phyloP scores from a whole-genome alignment of 768 basidiomycete species.

The Lactifluus piperatus region DNA sequence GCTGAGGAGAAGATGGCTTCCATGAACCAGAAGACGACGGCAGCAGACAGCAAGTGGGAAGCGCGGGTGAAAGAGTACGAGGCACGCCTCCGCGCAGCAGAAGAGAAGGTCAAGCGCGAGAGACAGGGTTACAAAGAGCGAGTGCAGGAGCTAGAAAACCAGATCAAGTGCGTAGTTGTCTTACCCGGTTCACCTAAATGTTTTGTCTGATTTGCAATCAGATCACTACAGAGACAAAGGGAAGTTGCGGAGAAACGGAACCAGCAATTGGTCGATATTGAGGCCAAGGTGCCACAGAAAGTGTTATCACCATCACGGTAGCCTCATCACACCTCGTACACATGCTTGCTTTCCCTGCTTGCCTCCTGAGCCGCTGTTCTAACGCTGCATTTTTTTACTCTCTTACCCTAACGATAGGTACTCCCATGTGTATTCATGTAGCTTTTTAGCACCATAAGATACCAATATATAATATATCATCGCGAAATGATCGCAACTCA shows the following conservation, averaged over 20 bases:
- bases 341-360: not conserved
- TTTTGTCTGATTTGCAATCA: slow-evolving; percentile 26
- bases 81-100: slow-evolving; percentile 64
- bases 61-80: slow-evolving; percentile 93
- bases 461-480: slow-evolving; percentile 9
- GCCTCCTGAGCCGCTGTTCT: not conserved
- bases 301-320: slow-evolving; percentile 10
- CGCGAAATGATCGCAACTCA: not conserved
- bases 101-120: slow-evolving; percentile 90
- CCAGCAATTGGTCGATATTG: slow-evolving; percentile 46
- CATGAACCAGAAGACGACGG: slow-evolving; percentile 61
- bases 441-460: slow-evolving; percentile 2
- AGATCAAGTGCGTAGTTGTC: slow-evolving; percentile 45
- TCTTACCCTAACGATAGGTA: not conserved
- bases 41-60: slow-evolving; percentile 86
- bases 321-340: not conserved
- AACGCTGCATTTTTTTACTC: not conserved
- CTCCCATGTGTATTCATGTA: slow-evolving; percentile 11
- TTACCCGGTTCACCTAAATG: not conserved
- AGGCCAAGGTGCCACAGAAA: slow-evolving; percentile 19
- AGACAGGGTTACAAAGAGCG: slow-evolving; percentile 91
- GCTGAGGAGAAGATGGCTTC: slow-evolving; percentile 78
- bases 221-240: slow-evolving; percentile 68
- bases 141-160: slow-evolving; percentile 58
- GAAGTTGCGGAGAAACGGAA: slow-evolving; percentile 74